Base-by-base conservation (phyloP, 208 protist genomes). In the Angomonas ambiguus region DNA sequence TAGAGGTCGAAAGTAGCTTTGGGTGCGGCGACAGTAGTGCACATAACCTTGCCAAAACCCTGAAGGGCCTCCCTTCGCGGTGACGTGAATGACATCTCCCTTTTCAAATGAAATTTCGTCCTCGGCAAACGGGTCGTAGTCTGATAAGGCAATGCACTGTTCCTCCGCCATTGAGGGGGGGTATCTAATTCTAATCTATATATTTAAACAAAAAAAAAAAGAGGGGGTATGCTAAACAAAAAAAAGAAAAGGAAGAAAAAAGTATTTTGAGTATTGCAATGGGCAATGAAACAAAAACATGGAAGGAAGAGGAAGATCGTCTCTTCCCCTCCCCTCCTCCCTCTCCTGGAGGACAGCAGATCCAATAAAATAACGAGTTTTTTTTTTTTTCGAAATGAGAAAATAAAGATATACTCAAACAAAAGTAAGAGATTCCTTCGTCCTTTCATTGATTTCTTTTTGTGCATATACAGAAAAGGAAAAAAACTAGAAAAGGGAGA, bases 21-120 rank as follows among this genome's bases (percentile, higher is more conserved):
- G 28, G 16, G 32, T 13, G 2, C 8, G 59, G 2, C 11, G 45
- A 30, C 59, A 32, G 20, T 59, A 64, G 5, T 65, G 72, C 8
- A 92, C 79, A 62, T 85, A 87, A 24, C 93, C 93, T 48, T 90
- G 65, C 91, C 91, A 96, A 76, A 86, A 96, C 2, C 93, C 93
- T 22, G 81, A 87, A 31, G 80, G 76, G 34, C 74, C 68, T 24
- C 76, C 82, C 69, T 96, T 94, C 13, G 71, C 76, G 1, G 80
- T 88, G n/a, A 95, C 86, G 25, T 72, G 72, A 56, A 96, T 91
- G 22, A 96, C 71, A 53, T 93, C 93, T 11, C 87, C 87, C n/a
- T 76, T 71, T 18, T 59, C 71, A 72, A 97, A 97, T 66, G 82
- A 90, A 30, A 96, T 85, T 62, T 97, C 91, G 48, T 93, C 86